Percentiles rank a stretch among this genome's conserved stretches.
These are phyloP conservation scores for Spergularia marina DNA, from an alignment of 148 eudicot species.

Conservation along the genomic window DNA sequence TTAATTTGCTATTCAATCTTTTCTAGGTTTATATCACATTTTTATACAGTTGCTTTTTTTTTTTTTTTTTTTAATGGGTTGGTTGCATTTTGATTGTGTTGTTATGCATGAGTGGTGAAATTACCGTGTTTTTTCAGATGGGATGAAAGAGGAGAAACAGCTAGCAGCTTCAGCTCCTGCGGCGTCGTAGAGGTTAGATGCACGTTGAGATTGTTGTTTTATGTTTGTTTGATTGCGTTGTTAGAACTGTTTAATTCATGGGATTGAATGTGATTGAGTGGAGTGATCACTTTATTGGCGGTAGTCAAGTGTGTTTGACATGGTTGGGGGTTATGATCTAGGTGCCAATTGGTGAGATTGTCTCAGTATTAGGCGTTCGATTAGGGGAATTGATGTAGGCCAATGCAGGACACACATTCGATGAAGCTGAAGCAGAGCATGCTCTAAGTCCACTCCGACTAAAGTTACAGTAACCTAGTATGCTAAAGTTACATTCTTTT, in stretches of 20 bases:
- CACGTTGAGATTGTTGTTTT: too few relatives aligned
- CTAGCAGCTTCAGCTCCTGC: conserved; percentile 10
- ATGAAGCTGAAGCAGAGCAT: conserved; percentile 86
- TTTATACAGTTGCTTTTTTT: background rate
- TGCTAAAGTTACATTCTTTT: too few relatives aligned
- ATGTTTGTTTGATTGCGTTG: too few relatives aligned
- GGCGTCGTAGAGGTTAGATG: background rate
- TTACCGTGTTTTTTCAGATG: conserved; percentile 36
- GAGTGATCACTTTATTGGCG: too few relatives aligned
- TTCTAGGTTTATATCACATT: conserved; percentile 49
- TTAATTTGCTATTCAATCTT: conserved; percentile 67
- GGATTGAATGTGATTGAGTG: too few relatives aligned
- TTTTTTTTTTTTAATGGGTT: background rate
- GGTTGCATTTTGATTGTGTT: background rate
- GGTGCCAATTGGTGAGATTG: conserved; percentile 45
- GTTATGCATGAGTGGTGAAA: background rate
- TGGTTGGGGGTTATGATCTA: too few relatives aligned
- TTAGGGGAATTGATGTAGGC: too few relatives aligned
- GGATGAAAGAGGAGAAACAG: conserved; percentile 51
- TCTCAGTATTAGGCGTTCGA: too few relatives aligned
- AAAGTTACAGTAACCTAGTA: too few relatives aligned
- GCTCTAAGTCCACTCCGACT: conserved; percentile 79
- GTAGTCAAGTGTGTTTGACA: too few relatives aligned
- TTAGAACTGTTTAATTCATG: too few relatives aligned
- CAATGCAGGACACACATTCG: conserved; percentile 76